Conservation (phyloP, 1,284 basidiomycete species). For the Inonotus hispidus region DNA sequence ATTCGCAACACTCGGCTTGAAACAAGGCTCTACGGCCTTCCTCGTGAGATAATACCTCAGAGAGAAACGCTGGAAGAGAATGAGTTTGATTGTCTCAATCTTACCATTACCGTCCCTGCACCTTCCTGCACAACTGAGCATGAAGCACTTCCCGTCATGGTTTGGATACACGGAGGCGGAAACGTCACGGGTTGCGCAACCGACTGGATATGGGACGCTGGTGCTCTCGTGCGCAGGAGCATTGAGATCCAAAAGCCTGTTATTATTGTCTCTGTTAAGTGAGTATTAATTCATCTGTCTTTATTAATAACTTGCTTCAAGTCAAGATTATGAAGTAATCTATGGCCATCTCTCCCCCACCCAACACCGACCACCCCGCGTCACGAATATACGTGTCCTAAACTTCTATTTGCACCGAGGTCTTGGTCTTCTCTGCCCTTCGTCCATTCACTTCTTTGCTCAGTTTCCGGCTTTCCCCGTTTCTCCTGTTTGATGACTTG, state of each 20-base stretch:
- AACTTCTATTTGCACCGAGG: background rate
- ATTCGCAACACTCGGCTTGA: constrained; percentile 43
- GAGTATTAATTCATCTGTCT: constrained; percentile 27
- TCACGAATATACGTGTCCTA: background rate
- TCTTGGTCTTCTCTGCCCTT: background rate
- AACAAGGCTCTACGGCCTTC: constrained; percentile 56
- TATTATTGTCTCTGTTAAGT: constrained; percentile 73
- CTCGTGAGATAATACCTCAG: constrained; percentile 45
- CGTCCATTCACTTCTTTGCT: background rate
- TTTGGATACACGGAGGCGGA: constrained; percentile 74
- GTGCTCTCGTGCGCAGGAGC: constrained; percentile 61
- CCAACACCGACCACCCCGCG: background rate
- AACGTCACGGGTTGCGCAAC: constrained; percentile 62
- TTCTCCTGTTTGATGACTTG: background rate
- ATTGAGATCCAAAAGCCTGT: constrained; percentile 55
- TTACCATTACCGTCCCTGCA: constrained; percentile 70
- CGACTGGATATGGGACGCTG: constrained; percentile 70
- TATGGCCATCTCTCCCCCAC: constrained; percentile 7
- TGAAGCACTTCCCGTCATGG: constrained; percentile 59
- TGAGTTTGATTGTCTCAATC: constrained; percentile 71
- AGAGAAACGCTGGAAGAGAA: constrained; percentile 48
- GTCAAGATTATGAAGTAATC: too few species aligned
- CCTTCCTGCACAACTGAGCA: constrained; percentile 28
- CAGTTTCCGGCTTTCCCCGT: constrained; percentile 2
- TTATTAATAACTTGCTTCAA: background rate